Percentiles rank a stretch among this genome's conserved stretches.
Evolutionary conservation across 1,139 yeast species (phyloP).

Genomic region (Blastobotrys capitulatus): DNA sequence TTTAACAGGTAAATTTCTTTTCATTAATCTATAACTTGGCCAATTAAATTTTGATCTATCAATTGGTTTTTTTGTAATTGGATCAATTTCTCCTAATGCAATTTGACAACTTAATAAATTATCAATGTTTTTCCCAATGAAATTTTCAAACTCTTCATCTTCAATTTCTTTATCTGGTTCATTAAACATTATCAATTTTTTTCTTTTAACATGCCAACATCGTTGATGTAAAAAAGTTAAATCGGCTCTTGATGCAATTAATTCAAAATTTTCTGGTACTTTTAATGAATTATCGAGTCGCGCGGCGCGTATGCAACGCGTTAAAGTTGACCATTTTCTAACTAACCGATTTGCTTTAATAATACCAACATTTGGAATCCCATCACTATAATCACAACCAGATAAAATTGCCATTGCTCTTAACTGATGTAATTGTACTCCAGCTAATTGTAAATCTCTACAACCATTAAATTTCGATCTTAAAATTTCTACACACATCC

Average conservation of each 20-base stretch:
- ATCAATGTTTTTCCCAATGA: constrained; percentile 54
- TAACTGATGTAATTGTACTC: constrained; percentile 51
- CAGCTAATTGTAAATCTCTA: constrained; percentile 38
- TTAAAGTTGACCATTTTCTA: constrained; percentile 45
- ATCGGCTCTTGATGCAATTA: constrained; percentile 61
- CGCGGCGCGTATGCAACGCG: constrained; percentile 52
- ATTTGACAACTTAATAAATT: constrained; percentile 47
- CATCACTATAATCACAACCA: constrained; percentile 95
- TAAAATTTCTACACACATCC: constrained; percentile 65
- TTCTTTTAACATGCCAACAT: constrained; percentile 63
- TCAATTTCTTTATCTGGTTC: constrained; percentile 38
- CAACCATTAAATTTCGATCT: constrained; percentile 37
- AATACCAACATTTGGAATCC: constrained; percentile 76
- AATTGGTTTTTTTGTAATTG: constrained; percentile 45
- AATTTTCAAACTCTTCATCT: constrained; percentile 43
- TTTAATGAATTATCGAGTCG: constrained; percentile 54
- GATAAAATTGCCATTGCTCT: constrained; percentile 78
- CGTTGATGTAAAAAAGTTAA: constrained; percentile 82
- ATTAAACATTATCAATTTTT: constrained; percentile 51
- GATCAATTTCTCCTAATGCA: constrained; percentile 64
- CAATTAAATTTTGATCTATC: neutral
- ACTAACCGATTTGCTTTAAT: constrained; percentile 68
- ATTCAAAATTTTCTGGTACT: constrained; percentile 54
- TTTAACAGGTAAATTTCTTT: neutral
- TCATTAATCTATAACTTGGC: neutral